Conservation (phyloP, 495 filamentous ascomycete species). For the Corynascus novoguineensis region DNA sequence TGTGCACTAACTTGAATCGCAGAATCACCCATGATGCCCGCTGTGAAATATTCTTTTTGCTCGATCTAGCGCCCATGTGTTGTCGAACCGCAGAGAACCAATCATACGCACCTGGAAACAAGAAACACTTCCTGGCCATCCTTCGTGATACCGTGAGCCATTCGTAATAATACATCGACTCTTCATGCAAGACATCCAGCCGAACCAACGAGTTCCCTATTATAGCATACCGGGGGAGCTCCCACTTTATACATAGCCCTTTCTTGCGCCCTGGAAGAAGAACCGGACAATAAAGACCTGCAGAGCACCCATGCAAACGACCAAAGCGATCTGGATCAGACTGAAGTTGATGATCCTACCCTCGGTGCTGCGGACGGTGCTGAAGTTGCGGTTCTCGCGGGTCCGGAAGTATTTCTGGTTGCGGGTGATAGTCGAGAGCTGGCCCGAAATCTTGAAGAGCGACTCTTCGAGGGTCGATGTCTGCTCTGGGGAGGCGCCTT, state of each 20-base stretch:
- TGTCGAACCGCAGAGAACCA: background rate
- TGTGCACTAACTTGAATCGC: no score
- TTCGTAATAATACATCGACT: constrained; percentile 22
- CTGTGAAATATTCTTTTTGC: background rate
- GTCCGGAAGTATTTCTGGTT: constrained; percentile 99
- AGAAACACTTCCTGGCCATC: constrained; percentile 5
- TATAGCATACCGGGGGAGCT: background rate
- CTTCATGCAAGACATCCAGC: constrained; percentile 22
- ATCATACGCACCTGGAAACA: constrained; percentile 16
- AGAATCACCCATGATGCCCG: background rate
- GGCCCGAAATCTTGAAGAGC: constrained; percentile 88
- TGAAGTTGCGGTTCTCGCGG: constrained; percentile 97
- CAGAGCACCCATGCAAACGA: constrained; percentile 91
- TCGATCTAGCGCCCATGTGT: background rate
- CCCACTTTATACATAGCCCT: constrained; percentile 51
- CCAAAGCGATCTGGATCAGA: constrained; percentile 83
- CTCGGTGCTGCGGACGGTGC: constrained; percentile 95
- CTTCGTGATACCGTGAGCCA: constrained; percentile 21
- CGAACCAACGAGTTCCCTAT: constrained; percentile 15
- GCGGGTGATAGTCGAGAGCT: constrained; percentile 90
- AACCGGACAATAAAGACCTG: constrained; percentile 98
- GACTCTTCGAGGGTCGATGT: constrained; percentile 88
- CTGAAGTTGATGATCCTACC: constrained; percentile 95
- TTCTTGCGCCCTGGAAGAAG: constrained; percentile 78
- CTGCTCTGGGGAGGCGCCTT: constrained; percentile 88